Conservation (phyloP, 1,139 yeast species). For the Yamadazyma diospyri region DNA sequence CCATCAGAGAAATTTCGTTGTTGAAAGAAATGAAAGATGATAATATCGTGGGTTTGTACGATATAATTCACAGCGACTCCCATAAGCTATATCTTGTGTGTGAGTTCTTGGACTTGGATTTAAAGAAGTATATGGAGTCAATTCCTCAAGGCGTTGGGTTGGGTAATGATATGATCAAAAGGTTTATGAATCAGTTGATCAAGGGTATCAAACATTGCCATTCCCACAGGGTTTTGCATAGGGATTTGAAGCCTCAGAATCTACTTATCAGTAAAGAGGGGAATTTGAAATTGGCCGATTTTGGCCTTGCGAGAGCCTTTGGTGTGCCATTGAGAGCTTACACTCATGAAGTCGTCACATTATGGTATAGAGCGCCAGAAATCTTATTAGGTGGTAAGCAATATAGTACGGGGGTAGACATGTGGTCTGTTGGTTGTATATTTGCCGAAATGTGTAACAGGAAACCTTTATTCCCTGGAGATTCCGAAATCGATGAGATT, state of each 20-base stretch:
- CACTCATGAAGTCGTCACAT: constrained; percentile 95
- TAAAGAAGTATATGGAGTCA: constrained; percentile 94
- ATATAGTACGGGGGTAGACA: constrained; percentile 96
- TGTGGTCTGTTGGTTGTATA: constrained; percentile 98
- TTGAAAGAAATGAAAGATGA: constrained; percentile 91
- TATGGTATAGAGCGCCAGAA: constrained; percentile 98
- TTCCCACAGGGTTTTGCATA: constrained; percentile 88
- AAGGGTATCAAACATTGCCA: constrained; percentile 95
- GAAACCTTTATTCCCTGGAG: constrained; percentile 95
- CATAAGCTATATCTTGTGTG: constrained; percentile 90
- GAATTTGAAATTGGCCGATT: constrained; percentile 90
- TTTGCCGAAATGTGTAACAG: constrained; percentile 98
- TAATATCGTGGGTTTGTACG: constrained; percentile 85
- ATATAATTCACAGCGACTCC: constrained; percentile 95
- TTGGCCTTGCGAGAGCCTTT: constrained; percentile 94
- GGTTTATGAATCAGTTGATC: constrained; percentile 88
- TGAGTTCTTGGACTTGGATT: constrained; percentile 90
- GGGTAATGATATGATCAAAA: constrained; percentile 86
- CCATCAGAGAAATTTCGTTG: constrained; percentile 92
- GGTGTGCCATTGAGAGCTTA: constrained; percentile 96
- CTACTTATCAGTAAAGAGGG: constrained; percentile 93
- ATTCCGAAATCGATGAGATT: constrained; percentile 95
- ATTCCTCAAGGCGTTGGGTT: constrained; percentile 90
- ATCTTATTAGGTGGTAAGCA: constrained; percentile 94
- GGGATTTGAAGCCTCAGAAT: constrained; percentile 96